A percentile compares a stretch with the other conserved stretches of the same genome.
phyloP scores from a whole-genome alignment of 805 yeast species.

The Hanseniaspora guilliermondii region DNA sequence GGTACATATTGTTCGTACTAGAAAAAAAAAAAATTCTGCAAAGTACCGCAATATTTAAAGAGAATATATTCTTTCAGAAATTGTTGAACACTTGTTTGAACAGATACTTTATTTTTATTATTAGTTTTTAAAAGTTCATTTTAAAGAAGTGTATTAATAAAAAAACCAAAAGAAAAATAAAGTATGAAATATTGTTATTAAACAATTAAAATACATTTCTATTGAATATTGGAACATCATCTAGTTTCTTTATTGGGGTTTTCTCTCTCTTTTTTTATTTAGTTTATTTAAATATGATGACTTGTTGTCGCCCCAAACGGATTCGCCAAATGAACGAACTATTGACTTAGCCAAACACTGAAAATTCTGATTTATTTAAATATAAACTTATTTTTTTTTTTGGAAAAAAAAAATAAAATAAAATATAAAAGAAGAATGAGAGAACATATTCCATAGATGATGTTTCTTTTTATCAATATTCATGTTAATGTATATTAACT shows the following conservation, averaged over 20 bases:
- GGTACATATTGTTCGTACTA: too few relatives aligned
- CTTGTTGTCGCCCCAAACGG: constrained; percentile 35
- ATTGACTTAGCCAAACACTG: constrained; percentile 30
- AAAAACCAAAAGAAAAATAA: not conserved
- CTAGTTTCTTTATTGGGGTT: too few relatives aligned
- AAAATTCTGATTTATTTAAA: constrained; percentile 26
- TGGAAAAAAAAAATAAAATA: not conserved
- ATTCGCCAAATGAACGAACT: constrained; percentile 23
- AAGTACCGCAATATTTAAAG: too few relatives aligned
- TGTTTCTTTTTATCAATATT: constrained; percentile 5
- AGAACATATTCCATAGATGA: too few relatives aligned
- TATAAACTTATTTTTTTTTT: not conserved
- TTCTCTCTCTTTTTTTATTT: too few relatives aligned
- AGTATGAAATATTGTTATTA: not conserved
- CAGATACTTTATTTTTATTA: too few relatives aligned
- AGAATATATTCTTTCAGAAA: too few relatives aligned
- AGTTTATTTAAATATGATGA: constrained; percentile 22
- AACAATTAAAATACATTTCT: constrained; percentile 1
- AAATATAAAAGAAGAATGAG: too few relatives aligned
- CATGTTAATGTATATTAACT: not conserved
- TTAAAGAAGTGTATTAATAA: too few relatives aligned
- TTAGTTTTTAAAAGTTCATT: too few relatives aligned
- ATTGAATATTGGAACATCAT: not conserved
- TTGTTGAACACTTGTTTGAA: not conserved
- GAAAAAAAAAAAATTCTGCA: too few relatives aligned